Conservation (phyloP, 1,139 yeast genomes). For the Sugiyamaella novakii region DNA sequence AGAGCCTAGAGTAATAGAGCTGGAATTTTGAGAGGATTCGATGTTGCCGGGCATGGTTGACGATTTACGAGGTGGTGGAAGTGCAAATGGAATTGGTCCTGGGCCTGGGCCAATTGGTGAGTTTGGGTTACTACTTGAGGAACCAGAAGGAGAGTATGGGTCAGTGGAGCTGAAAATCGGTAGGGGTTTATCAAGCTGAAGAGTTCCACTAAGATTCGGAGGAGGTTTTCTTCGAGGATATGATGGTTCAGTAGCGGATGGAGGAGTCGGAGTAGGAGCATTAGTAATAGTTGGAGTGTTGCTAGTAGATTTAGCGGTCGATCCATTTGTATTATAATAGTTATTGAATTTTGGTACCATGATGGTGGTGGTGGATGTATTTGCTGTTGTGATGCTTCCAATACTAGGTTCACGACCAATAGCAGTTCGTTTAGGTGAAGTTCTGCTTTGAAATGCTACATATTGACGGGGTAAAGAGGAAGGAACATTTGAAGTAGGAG, state of each 20-base stretch:
- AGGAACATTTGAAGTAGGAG: conserved; percentile 11
- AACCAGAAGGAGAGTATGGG: conserved; percentile 18
- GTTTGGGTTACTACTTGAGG: conserved; percentile 18
- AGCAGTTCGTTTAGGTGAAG: conserved; percentile 17
- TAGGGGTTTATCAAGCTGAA: conserved; percentile 20
- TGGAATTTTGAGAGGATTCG: neutral
- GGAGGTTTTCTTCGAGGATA: conserved; percentile 20
- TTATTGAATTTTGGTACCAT: neutral
- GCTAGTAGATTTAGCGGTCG: neutral
- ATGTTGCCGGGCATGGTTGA: neutral
- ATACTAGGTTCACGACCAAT: neutral
- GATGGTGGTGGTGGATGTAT: neutral
- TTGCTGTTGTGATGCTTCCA: neutral
- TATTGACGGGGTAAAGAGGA: conserved; percentile 21
- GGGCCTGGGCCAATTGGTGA: conserved; percentile 18
- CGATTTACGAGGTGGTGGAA: conserved; percentile 6
- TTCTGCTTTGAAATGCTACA: conserved; percentile 22
- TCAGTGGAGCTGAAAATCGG: conserved; percentile 19
- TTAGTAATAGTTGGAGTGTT: neutral
- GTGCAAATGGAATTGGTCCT: conserved; percentile 11
- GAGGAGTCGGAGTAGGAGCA: conserved; percentile 3
- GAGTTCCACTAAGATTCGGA: conserved; percentile 6
- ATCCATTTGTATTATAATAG: conserved; percentile 5
- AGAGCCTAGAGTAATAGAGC: conserved; percentile 9
- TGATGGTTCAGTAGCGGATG: conserved; percentile 7